Conservation (phyloP, 331 rosid species). For the Phaseolus coccineus region DNA sequence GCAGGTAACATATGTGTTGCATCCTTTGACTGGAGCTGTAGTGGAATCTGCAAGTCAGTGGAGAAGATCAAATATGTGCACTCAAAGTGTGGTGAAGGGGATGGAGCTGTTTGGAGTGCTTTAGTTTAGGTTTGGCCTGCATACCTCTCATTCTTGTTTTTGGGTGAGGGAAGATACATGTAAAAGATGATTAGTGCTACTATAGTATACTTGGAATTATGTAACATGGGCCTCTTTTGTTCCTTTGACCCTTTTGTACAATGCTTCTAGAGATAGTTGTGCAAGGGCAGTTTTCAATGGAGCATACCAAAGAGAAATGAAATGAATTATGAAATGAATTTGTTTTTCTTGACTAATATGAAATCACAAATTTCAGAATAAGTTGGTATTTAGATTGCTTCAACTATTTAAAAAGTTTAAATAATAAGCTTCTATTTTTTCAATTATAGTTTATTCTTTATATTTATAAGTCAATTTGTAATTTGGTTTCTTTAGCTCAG, state of each 20-base stretch:
- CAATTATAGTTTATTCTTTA: not conserved
- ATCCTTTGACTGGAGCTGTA: constrained; percentile 90
- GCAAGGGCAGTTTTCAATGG: not conserved
- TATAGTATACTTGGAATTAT: not conserved
- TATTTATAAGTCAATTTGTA: not conserved
- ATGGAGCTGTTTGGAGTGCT: constrained; percentile 81
- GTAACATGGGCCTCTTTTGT: constrained; percentile 13
- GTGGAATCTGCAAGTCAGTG: constrained; percentile 90
- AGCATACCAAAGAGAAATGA: not conserved
- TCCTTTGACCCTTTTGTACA: not conserved
- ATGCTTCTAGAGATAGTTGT: not conserved
- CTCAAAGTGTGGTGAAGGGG: constrained; percentile 82
- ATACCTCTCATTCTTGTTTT: not conserved
- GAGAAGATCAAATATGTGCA: constrained; percentile 85
- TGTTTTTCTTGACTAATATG: not conserved
- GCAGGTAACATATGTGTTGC: constrained; percentile 85
- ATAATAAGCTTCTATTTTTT: too few relatives aligned
- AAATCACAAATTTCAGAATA: not conserved
- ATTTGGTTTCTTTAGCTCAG: not conserved
- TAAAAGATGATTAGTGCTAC: too few relatives aligned
- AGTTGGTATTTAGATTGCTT: not conserved
- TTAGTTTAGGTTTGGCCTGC: constrained; percentile 43
- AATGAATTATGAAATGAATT: not conserved
- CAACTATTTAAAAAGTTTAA: too few relatives aligned
- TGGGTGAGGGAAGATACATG: constrained; percentile 27